Conservation (phyloP, 495 filamentous ascomycete species). For the Letharia columbiana region DNA sequence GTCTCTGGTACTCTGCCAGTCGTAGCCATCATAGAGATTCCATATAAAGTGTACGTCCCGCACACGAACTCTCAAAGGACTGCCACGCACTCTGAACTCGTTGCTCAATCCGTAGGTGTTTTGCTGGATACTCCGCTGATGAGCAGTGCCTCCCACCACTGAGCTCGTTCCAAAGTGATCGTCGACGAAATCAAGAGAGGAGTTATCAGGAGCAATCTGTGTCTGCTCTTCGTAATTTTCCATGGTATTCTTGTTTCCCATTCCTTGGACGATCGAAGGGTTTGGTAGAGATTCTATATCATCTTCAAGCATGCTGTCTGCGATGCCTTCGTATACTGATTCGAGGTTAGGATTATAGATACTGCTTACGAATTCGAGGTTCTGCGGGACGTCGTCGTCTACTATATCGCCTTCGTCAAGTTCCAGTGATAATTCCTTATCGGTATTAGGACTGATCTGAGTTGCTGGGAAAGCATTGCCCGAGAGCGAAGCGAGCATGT, state of each 20-base stretch:
- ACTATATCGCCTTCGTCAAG: constrained; percentile 32
- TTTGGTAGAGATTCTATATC: constrained; percentile 33
- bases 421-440: constrained; percentile 15
- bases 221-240: constrained; percentile 55
- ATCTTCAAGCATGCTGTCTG: constrained; percentile 42
- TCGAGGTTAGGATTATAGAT: constrained; percentile 44
- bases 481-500: constrained; percentile 83
- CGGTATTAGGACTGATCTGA: constrained; percentile 13
- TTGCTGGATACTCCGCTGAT: constrained; percentile 67
- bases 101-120: constrained; percentile 63
- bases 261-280: constrained; percentile 37
- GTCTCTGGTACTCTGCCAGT: constrained; percentile 84
- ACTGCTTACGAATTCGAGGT: constrained; percentile 54
- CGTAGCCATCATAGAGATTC: constrained; percentile 97
- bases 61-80: constrained; percentile 68
- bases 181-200: constrained; percentile 59
- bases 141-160: constrained; percentile 56
- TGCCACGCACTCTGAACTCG: constrained; percentile 51
- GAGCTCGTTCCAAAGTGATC: constrained; percentile 66
- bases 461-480: constrained; percentile 62
- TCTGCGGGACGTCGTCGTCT: constrained; percentile 42
- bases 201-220: constrained; percentile 42
- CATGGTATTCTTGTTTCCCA: constrained; percentile 51
- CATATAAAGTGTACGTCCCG: constrained; percentile 90
- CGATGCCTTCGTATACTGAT: constrained; percentile 35